Conservation (phyloP, 768 basidiomycete genomes). For the Calocera viscosa region DNA sequence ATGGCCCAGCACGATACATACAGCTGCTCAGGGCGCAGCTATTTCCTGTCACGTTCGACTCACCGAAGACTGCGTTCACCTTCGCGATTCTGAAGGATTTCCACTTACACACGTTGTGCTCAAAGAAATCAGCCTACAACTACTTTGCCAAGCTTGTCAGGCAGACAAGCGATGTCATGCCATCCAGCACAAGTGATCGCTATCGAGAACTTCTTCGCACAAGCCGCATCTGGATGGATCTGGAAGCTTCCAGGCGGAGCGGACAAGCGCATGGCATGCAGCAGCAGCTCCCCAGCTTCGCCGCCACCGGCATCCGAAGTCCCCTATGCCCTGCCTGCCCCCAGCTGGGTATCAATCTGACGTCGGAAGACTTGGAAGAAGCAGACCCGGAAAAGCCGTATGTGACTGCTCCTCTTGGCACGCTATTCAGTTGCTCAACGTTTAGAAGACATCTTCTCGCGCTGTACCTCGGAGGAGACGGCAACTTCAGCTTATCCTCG, state of each 20-base stretch:
- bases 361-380: neutral
- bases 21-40: neutral
- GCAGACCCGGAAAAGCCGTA: neutral
- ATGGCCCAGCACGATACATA: neutral
- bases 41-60: neutral
- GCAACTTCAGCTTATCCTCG: neutral
- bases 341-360: neutral
- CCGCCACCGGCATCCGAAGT: neutral
- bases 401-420: neutral
- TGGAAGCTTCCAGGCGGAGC: neutral
- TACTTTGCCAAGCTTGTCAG: slow-evolving; percentile 9
- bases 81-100: slow-evolving; percentile 10
- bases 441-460: neutral
- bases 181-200: neutral
- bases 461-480: neutral
- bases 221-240: slow-evolving; percentile 7
- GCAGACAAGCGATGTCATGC: slow-evolving; percentile 3
- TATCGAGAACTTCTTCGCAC: neutral
- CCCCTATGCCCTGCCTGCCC: neutral
- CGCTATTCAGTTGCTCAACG: neutral
- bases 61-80: neutral
- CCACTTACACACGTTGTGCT: slow-evolving; percentile 12
- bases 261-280: neutral
- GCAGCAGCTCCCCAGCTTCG: neutral
- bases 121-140: slow-evolving; percentile 17